Percentiles rank a stretch among this genome's conserved stretches.
These are phyloP conservation scores for Yamadazyma diospyri DNA, from an alignment of 1,139 yeast genomes.

Conservation along the genomic window DNA sequence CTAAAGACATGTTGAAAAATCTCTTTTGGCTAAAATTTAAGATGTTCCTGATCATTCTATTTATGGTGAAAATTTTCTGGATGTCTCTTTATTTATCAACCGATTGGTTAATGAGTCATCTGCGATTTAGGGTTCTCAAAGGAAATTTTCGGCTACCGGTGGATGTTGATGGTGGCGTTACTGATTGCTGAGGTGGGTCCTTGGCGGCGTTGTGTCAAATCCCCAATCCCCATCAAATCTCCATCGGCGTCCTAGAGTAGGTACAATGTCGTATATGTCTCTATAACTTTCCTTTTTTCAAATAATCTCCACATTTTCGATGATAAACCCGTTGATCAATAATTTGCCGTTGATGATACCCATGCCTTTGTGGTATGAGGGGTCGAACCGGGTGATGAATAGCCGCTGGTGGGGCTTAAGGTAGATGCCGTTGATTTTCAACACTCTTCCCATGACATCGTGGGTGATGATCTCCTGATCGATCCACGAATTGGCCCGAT, in stretches of 20 bases:
- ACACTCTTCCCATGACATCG: slow-evolving; percentile 23
- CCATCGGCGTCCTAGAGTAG: too few relatives aligned
- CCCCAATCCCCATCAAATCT: too few relatives aligned
- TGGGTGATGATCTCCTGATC: slow-evolving; percentile 4
- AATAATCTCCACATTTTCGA: slow-evolving; percentile 10
- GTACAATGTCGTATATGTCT: slow-evolving; percentile 2
- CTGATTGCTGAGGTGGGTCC: too few relatives aligned
- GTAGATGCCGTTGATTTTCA: slow-evolving; percentile 34
- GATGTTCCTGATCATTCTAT: slow-evolving; percentile 5
- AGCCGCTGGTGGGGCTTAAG: slow-evolving; percentile 13
- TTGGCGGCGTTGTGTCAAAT: too few relatives aligned
- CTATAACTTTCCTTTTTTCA: slow-evolving; percentile 6
- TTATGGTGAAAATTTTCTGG: background rate
- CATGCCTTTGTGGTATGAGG: slow-evolving; percentile 1
- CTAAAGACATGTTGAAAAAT: slow-evolving; percentile 36
- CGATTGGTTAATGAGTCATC: too few relatives aligned
- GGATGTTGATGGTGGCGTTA: too few relatives aligned
- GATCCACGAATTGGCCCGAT: slow-evolving; percentile 9
- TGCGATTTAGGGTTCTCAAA: too few relatives aligned
- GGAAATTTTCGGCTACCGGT: slow-evolving; percentile 5
- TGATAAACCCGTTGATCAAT: slow-evolving; percentile 12
- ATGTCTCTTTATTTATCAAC: background rate
- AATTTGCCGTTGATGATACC: slow-evolving; percentile 7
- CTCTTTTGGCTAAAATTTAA: slow-evolving; percentile 1
- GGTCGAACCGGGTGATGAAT: slow-evolving; percentile 3